Evolutionary conservation across 1,284 basidiomycete genomes (phyloP), one percentile per base, ranked within the genome.

Genomic region (Sphaerobolus stellatus): DNA sequence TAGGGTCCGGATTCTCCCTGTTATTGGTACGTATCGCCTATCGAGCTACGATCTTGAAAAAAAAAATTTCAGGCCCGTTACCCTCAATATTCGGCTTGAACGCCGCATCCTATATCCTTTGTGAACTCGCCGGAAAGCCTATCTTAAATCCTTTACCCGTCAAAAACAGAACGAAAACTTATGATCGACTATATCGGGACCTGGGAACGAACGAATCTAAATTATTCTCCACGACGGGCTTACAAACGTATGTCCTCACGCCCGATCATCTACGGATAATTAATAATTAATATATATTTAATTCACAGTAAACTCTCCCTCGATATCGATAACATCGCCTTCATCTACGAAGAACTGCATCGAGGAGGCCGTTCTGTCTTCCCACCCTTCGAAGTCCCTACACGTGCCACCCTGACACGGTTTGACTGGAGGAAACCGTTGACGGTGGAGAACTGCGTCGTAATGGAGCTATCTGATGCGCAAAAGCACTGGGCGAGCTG

Each of bases 61-160:
- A 74, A 36, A 58, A 75, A 8, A 71, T 71, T 38, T 7, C 54
- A 86, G 88, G 90, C 0, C 90, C 93, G 0, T 69, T 95, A 2
- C 93, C 93, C 0, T 84, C 90, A 2, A 83, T 94, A 56, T 98
- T 98, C 67, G 94, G 94, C 5, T 79, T 97, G 58, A 81, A 94
- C 61, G 86, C 88, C 47, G 90, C 91, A 14, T 91, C 92, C 1
- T 96, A 92, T 67, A 83, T 97, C 58, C 72, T 94, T 1, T 92
- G 91, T 65, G 87, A 88, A 48, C 71, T 97, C 33, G 90, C 91
- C 1, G 87, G 81, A 9, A 92, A 89, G 64, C 89, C 93, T 1
- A 86, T 95, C 44, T 71, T 76, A 31, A 91, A 94, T 61, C 90
- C 91, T 1, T 71, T 94, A 2, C 83, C 92, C 3, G 85, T 94